Base-by-base conservation (phyloP, 2,329 filamentous ascomycete species). In the Aspergillus bombycis region DNA sequence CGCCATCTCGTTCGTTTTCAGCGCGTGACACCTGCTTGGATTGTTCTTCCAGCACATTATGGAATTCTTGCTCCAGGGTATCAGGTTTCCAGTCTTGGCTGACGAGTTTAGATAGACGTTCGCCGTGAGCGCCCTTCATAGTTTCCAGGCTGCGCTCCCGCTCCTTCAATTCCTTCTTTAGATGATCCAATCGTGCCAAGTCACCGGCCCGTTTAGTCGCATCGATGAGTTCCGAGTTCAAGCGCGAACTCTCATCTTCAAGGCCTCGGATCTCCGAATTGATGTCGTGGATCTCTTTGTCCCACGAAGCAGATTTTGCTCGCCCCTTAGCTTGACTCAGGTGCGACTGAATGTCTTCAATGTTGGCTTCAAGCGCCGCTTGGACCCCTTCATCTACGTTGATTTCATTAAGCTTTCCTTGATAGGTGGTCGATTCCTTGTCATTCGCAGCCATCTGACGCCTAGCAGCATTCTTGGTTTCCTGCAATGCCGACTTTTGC, bases 361-460 rank as follows among this genome's bases (percentile, higher is more conserved):
- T 86, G 59, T 90, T 89, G 19, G 89, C 86, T 70, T 95, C 90
- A 8, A 97, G 83, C 4, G 91, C 83, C 30, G 91, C 91, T 75
- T 92, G 92, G 36, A 87, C 87, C 4, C 94, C 94, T 79, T 98
- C 94, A 70, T 99, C 94, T 34, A 94, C 85, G 41, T 91, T 86
- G 61, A 99, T 89, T n/a, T 83, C 82, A 70, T 90, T 85, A 36
- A 93, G 82, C 36, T 91, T 87, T 54, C 81, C 84, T 72, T 96
- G 92, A 38, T 94, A 82, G 1, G 81, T 79, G 4, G 79, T 79
- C 8, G 89, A 87, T 60, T 91, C 91, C 72, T 85, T 88, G 64
- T 96, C 92, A 68, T 95, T 93, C 7, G 83, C 79, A 0, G 82
- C 81, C 64, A 96, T 93, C 54, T 91, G 88, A 68, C 91, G 86